Conservation (phyloP, 768 basidiomycete genomes). For the Boletus tylopilopsis region DNA sequence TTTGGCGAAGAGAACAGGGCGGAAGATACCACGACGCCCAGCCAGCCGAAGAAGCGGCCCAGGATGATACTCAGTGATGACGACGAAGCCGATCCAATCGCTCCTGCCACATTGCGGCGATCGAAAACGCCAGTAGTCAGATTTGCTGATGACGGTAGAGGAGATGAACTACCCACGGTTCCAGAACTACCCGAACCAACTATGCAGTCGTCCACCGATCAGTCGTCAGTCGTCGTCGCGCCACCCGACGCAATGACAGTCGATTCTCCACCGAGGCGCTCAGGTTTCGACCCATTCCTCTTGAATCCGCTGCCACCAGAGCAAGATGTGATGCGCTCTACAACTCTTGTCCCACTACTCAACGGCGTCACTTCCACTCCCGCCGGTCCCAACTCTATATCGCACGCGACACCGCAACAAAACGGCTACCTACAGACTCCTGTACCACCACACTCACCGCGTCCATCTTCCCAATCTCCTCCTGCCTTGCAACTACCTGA, state of each 20-base stretch:
- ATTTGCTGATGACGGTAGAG: conserved; percentile 40
- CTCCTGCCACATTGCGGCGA: conserved; percentile 29
- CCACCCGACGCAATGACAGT: conserved; percentile 34
- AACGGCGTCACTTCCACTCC: conserved; percentile 21
- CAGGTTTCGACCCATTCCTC: conserved; percentile 49
- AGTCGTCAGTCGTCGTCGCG: neutral
- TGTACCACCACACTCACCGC: neutral
- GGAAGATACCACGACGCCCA: conserved; percentile 36
- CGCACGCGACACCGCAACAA: conserved; percentile 6
- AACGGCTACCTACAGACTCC: conserved; percentile 13
- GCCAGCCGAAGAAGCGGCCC: conserved; percentile 52
- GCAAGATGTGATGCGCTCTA: conserved; percentile 20
- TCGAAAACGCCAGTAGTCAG: conserved; percentile 41
- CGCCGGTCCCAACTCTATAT: neutral
- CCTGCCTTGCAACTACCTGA: conserved; percentile 9
- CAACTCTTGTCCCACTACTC: conserved; percentile 22
- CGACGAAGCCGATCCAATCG: conserved; percentile 45
- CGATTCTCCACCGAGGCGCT: conserved; percentile 34
- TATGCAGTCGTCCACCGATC: neutral
- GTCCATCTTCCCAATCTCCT: conserved; percentile 8
- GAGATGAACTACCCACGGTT: conserved; percentile 15
- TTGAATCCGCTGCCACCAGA: conserved; percentile 48
- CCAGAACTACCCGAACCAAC: conserved; percentile 5
- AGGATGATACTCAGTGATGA: conserved; percentile 43
- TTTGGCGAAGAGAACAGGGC: conserved; percentile 42